Evolutionary conservation across 805 yeast species (phyloP), one percentile per base, ranked within the genome.

Genomic region (Nematodospora valgi): DNA sequence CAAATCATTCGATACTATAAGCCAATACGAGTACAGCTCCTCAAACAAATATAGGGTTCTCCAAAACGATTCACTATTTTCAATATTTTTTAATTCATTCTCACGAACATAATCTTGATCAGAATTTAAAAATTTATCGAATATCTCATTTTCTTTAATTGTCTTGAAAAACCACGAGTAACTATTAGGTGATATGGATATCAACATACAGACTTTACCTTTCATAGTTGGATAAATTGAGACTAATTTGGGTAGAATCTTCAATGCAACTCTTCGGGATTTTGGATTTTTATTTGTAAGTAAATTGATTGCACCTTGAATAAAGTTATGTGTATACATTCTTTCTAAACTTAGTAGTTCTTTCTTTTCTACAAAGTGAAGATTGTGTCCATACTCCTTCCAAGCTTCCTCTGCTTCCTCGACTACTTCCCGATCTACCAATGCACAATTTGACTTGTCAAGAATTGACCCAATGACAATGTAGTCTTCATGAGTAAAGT

Each of bases 1-100:
- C 8, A 63, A 58, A 49, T 85, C 94, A 44, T 77, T 81, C 2
- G 85, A 72, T 6, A 84, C 76, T 17, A 76, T 70, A 27, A 84
- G 56, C 74, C 84, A 74, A 47, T 79, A 82, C 1, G 87, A 77
- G 40, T 78, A 71, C 7, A 82, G 49, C 43, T 83, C 86, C 38
- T 81, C 66, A 40, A 79, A 73, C 0, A 80, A 51, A 28, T 61
- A 65, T 2, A 82, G 50, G 5, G 51, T 41, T 21, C 55, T 53
- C 65, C 68, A 64, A 34, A 66, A 67, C 6, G n/a, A 22, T 6
- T 30, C 30, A 18, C 29, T 17, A 2, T 30, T 31, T 5, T 33
- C 39, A 2, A 37, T 22, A 5, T 39, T 31, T 1, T 17, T 13
- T 21, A 48, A 35, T 14, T 37, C 43, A 11, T 32, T 41, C 10